Conservation (phyloP, 805 yeast species). For the Saturnispora serradocipensis region DNA sequence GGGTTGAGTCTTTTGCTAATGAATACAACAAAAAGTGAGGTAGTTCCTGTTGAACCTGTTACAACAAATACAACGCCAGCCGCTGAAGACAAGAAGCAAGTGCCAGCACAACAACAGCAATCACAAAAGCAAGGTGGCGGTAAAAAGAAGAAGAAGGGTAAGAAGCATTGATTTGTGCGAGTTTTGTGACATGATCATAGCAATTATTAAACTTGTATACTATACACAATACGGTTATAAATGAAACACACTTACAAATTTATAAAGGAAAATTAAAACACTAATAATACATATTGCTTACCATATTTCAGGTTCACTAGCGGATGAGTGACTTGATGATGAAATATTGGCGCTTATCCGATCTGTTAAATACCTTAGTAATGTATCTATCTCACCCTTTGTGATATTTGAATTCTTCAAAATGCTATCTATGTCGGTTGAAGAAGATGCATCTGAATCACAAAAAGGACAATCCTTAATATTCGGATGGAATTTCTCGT, state of each 20-base stretch:
- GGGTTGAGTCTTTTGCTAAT: constrained; percentile 22
- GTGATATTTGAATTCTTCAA: constrained; percentile 1
- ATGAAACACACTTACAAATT: neutral
- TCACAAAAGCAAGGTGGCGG: constrained; percentile 2
- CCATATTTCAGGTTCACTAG: constrained; percentile 1
- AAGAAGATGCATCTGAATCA: neutral
- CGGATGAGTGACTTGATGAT: neutral
- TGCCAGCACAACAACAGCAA: neutral
- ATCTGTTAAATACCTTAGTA: constrained; percentile 1
- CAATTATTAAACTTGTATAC: constrained; percentile 4
- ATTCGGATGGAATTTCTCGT: constrained; percentile 2
- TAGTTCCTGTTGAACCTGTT: constrained; percentile 6
- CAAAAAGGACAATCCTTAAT: constrained; percentile 6
- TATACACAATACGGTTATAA: constrained; percentile 1
- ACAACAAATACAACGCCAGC: neutral
- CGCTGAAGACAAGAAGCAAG: neutral
- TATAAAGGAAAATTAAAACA: neutral
- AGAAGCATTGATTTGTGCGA: constrained; percentile 8
- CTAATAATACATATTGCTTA: neutral
- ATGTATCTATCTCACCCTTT: constrained; percentile 1
- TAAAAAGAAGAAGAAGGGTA: constrained; percentile 20
- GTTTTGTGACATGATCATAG: neutral
- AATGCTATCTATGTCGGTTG: neutral
- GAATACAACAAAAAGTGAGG: constrained; percentile 15
- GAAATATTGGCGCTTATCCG: neutral